phyloP scores from a whole-genome alignment of 1,284 basidiomycete species.

The Neonothopanus nambi region DNA sequence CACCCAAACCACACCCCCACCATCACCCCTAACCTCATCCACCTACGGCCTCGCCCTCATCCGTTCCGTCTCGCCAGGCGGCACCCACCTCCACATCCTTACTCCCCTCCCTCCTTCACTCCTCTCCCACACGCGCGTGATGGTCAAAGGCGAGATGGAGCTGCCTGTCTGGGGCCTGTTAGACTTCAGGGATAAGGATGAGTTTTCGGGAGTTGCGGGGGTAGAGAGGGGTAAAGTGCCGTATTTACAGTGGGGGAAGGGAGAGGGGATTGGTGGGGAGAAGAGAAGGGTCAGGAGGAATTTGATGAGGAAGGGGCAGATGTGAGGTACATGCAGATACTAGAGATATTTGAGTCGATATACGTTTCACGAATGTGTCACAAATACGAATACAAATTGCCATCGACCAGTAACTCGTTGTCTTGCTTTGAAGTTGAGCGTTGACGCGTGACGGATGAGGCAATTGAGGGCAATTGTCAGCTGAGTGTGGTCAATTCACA shows the following conservation, averaged over 20 bases:
- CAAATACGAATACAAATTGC: too few species aligned
- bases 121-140: conserved; percentile 44
- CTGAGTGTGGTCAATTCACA: too few species aligned
- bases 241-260: conserved; percentile 79
- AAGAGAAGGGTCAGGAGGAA: conserved; percentile 80
- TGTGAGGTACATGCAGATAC: too few species aligned
- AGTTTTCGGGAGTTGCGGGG: conserved; percentile 48
- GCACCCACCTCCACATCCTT: conserved; percentile 62
- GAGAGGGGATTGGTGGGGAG: conserved; percentile 67
- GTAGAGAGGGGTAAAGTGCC: conserved; percentile 67
- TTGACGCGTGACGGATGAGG: too few species aligned
- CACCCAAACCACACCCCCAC: conserved; percentile 49
- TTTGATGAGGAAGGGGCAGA: conserved; percentile 80
- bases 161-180: conserved; percentile 87
- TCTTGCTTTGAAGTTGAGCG: too few species aligned
- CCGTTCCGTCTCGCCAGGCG: conserved; percentile 52
- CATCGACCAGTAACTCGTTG: too few species aligned
- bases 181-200: conserved; percentile 55
- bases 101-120: conserved; percentile 63
- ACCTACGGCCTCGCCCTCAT: conserved; percentile 77
- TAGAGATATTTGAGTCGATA: too few species aligned
- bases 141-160: conserved; percentile 88
- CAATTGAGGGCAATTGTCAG: too few species aligned
- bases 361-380: too few species aligned
- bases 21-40: conserved; percentile 54